Conservation (phyloP, 805 yeast species). For the Barnettozyma sp. region DNA sequence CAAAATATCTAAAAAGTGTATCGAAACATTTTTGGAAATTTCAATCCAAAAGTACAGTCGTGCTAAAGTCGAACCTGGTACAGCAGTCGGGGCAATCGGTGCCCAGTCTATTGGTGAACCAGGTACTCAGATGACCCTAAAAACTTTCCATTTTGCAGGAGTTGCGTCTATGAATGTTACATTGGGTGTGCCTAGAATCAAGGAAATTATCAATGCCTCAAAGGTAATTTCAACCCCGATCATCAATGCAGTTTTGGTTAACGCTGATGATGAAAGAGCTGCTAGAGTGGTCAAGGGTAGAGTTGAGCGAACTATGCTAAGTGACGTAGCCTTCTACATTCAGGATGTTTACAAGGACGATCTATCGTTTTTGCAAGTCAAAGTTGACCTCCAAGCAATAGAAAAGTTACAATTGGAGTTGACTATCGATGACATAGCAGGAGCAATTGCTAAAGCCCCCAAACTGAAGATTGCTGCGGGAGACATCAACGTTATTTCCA, state of each 20-base stretch:
- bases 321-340: conserved; percentile 81
- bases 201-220: conserved; percentile 96
- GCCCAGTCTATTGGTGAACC: conserved; percentile 99
- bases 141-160: conserved; percentile 98
- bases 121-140: conserved; percentile 95
- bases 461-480: conserved; percentile 74
- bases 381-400: conserved; percentile 76
- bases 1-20: conserved; percentile 55
- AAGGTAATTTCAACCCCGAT: conserved; percentile 94
- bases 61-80: conserved; percentile 97
- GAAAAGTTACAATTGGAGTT: conserved; percentile 87
- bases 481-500: conserved; percentile 64
- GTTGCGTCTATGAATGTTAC: conserved; percentile 95
- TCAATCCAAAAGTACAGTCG: conserved; percentile 77
- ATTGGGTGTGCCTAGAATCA: conserved; percentile 85
- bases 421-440: conserved; percentile 77
- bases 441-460: conserved; percentile 77
- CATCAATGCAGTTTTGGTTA: conserved; percentile 88
- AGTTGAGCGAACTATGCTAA: conserved; percentile 82
- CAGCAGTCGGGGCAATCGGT: conserved; percentile 99
- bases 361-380: conserved; percentile 71
- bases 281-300: conserved; percentile 98
- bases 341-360: conserved; percentile 89
- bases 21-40: conserved; percentile 61
- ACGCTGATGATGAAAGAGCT: conserved; percentile 91